Evolutionary conservation across 495 filamentous ascomycete genomes (phyloP).

Genomic region (Geoglossum glabrum): DNA sequence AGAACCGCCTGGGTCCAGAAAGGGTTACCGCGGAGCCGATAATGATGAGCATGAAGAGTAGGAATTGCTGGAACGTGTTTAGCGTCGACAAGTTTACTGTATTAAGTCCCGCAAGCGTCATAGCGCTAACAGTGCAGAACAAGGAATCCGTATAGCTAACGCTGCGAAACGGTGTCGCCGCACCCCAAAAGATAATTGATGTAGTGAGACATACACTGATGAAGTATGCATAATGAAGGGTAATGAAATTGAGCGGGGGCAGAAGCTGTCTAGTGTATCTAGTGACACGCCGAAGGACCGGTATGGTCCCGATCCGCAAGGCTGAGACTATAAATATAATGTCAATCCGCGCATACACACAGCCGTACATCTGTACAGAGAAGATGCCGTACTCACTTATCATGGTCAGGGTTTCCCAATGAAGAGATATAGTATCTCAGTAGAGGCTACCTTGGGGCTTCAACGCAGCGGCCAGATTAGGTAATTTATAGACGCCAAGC

Average conservation of each 20-base stretch:
- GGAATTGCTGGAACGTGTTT: constrained; percentile 58
- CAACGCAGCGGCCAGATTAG: no score
- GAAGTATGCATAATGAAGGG: constrained; percentile 62
- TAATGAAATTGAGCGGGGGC: constrained; percentile 56
- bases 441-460: no score
- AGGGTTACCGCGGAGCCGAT: constrained; percentile 34
- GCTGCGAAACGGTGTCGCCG: constrained; percentile 36
- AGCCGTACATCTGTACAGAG: no score
- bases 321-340: background rate
- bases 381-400: background rate
- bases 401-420: background rate
- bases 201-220: constrained; percentile 39
- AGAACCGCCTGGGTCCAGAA: background rate
- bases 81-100: constrained; percentile 48
- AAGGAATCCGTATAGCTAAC: constrained; percentile 57
- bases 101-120: constrained; percentile 61
- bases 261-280: constrained; percentile 8
- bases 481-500: no score
- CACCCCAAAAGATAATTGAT: constrained; percentile 55
- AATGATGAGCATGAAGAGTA: constrained; percentile 54
- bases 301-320: background rate
- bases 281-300: background rate
- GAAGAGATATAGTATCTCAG: no score
- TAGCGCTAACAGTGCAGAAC: constrained; percentile 59
- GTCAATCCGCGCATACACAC: background rate